Conservation (phyloP, 2,329 filamentous ascomycete species). For the Trichoderma atrobrunneum region DNA sequence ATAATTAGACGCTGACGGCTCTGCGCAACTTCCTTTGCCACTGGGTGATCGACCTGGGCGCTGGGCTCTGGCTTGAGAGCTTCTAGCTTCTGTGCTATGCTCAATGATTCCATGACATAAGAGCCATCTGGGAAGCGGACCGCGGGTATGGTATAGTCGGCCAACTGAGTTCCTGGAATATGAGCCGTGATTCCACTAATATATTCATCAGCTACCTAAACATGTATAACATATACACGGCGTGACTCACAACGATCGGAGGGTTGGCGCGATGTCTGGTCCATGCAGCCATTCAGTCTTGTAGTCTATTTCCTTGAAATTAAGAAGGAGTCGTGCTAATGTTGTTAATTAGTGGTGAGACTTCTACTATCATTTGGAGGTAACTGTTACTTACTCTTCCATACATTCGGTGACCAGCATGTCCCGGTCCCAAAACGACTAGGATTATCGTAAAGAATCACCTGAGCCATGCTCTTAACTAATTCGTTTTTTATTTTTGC, state of each 20-base stretch:
- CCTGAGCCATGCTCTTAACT: neutral
- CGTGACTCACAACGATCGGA: neutral
- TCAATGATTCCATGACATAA: neutral
- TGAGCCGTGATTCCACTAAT: neutral
- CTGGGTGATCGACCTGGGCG: neutral
- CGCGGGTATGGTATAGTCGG: neutral
- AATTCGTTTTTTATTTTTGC: neutral
- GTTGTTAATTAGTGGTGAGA: neutral
- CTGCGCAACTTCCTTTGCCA: neutral
- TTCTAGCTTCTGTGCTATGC: neutral
- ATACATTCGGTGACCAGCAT: neutral
- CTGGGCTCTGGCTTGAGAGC: neutral
- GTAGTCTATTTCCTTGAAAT: neutral
- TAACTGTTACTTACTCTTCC: neutral
- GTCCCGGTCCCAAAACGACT: neutral
- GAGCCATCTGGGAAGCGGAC: neutral
- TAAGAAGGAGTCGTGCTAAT: neutral
- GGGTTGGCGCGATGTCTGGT: neutral
- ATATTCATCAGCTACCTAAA: neutral
- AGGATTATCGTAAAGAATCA: neutral
- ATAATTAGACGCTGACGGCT: neutral
- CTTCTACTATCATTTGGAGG: neutral
- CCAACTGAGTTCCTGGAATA: neutral
- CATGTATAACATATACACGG: neutral
- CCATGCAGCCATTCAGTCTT: neutral